Evolutionary conservation across 345 rosid species (phyloP).

Genomic region (Lepidium africanum): DNA sequence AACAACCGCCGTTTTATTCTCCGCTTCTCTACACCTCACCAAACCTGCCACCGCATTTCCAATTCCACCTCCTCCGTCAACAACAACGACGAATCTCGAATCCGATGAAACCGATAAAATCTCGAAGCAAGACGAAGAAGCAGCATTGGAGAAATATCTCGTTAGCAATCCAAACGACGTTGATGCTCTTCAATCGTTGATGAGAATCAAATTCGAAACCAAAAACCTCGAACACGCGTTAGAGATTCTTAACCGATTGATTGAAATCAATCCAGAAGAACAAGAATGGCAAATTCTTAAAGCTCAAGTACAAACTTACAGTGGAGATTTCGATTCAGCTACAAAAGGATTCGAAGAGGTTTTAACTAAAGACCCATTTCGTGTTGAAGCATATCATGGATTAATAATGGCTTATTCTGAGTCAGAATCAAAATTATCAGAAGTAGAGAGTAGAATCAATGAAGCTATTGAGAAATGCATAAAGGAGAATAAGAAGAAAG

Average conservation of each 20-base stretch:
- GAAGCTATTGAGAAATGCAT: constrained; percentile 64
- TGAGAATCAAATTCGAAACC: constrained; percentile 58
- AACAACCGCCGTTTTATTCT: constrained; percentile 50
- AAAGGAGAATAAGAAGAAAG: constrained; percentile 53
- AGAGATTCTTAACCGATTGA: constrained; percentile 54
- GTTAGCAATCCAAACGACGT: constrained; percentile 35
- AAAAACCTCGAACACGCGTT: constrained; percentile 48
- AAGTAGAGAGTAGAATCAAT: constrained; percentile 48
- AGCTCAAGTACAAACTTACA: constrained; percentile 48
- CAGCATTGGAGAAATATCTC: constrained; percentile 40
- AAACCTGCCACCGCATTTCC: constrained; percentile 47
- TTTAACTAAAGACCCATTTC: constrained; percentile 53
- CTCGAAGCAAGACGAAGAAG: constrained; percentile 36
- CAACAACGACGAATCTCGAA: constrained; percentile 26
- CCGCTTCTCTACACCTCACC: constrained; percentile 33
- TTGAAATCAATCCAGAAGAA: constrained; percentile 62
- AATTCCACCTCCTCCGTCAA: constrained; percentile 28
- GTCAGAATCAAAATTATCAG: constrained; percentile 35
- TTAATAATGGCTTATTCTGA: constrained; percentile 61
- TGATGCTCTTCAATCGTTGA: constrained; percentile 49
- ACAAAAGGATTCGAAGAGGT: constrained; percentile 54
- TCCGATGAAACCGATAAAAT: background rate
- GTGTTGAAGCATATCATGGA: constrained; percentile 86
- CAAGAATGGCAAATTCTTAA: constrained; percentile 65
- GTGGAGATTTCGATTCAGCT: constrained; percentile 61